A percentile compares a stretch with the other conserved stretches of the same genome.
Conservation (phyloP, 202 grass and related monocot genomes). For the Eragrostis tef region DNA sequence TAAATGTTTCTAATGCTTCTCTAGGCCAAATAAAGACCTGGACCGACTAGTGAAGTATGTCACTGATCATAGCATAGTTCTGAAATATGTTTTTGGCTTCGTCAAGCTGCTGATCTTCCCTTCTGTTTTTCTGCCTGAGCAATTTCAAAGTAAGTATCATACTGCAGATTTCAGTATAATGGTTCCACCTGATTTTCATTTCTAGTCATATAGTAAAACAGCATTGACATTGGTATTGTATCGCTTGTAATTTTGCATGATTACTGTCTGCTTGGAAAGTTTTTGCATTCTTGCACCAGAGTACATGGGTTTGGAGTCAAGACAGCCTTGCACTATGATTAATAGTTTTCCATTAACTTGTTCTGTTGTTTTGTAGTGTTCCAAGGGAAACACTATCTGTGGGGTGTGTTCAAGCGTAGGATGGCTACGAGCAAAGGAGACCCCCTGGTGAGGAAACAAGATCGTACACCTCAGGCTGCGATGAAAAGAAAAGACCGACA, state of each 20-base stretch:
- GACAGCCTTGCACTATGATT: not conserved
- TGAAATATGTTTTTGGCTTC: slow-evolving; percentile 59
- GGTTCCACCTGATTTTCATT: slow-evolving; percentile 1
- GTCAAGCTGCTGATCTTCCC: slow-evolving; percentile 66
- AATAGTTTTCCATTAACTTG: not conserved
- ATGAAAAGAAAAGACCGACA: slow-evolving; percentile 31
- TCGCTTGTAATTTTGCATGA: not conserved
- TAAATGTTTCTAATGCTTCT: slow-evolving; percentile 45
- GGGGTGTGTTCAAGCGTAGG: slow-evolving; percentile 59
- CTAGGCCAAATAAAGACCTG: slow-evolving; percentile 58
- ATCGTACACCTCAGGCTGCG: not conserved
- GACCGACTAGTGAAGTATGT: slow-evolving; percentile 60
- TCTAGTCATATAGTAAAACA: slow-evolving; percentile 22
- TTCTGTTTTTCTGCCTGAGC: slow-evolving; percentile 62
- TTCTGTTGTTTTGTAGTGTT: slow-evolving; percentile 49
- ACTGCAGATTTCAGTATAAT: slow-evolving; percentile 14
- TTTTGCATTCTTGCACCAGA: not conserved
- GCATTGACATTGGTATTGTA: not conserved
- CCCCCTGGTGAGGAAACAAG: not conserved
- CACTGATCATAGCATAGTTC: slow-evolving; percentile 48
- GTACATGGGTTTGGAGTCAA: not conserved
- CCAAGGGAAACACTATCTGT: slow-evolving; percentile 65
- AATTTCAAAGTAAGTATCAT: slow-evolving; percentile 59
- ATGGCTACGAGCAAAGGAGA: slow-evolving; percentile 4
- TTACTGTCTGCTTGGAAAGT: not conserved